Evolutionary conservation across 768 basidiomycete genomes (phyloP), one percentile per base, ranked within the genome.

Genomic region (Leccinum uliginosum): DNA sequence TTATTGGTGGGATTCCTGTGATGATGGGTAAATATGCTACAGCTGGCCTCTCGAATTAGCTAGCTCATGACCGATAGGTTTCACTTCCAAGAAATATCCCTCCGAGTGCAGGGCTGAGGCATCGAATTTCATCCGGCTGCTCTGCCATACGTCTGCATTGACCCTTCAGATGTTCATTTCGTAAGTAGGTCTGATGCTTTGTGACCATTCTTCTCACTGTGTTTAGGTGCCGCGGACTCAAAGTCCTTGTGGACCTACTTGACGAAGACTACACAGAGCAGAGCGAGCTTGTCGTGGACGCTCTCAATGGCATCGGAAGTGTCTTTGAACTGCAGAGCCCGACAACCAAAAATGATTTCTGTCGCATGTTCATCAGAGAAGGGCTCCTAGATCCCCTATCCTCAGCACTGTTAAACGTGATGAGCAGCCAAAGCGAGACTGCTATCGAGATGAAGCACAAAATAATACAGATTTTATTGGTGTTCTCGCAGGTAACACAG

Each of bases 101-200:
- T 85, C 90, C 12, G 94, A 97, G 68, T 97, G 94, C 64, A 85
- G 97, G 34, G 73, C 91, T n/a, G 91, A 98, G 67, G 96, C 95
- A 0, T 98, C 97, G 2, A 86, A 91, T 65, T 98, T 98, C 71
- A 91, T 99, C 52, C 86, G 91, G 26, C 74, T 95, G 14, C 81
- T 98, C 24, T 97, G 96, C 69, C 86, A 93, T 67, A 90, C 93
- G 0, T 98, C 96, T 2, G 87, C 93, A 11, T 73, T 97, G 60
- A 99, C 96, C 2, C 75, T 98, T 38, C 96, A 98, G 67, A 98
- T 98, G 96, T 98, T 98, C 75, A 97, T 98, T 59, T 91, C 93
- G 93, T 94, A 68, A 57, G 92, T 83, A 23, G n/a, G n/a, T 32
- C 52, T 26, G 6, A 38, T 15, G 12, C 12, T 48, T 43, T 10